Evolutionary conservation across 108 stramenopile species (phyloP).

Genomic region (Pelagomonas calceolata): DNA sequence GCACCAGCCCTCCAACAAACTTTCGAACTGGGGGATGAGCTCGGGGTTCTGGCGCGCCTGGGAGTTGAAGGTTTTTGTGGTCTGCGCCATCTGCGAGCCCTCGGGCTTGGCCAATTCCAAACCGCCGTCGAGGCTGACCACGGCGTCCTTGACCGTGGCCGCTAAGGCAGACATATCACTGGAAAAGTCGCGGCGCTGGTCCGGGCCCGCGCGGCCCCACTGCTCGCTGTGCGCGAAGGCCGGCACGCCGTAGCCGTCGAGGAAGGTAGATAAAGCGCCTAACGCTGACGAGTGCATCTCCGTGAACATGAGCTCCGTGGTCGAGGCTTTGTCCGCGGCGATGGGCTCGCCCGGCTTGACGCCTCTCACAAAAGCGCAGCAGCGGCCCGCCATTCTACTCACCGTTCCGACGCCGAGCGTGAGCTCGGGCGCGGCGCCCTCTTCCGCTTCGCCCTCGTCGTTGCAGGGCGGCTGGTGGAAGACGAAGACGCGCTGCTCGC

Average conservation of each 20-base stretch:
- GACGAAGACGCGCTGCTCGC: neutral
- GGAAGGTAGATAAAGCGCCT: constrained; percentile 49
- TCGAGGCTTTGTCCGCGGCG: constrained; percentile 32
- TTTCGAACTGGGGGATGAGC: constrained; percentile 51
- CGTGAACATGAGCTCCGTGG: constrained; percentile 52
- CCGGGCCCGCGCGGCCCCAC: constrained; percentile 64
- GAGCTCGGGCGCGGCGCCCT: constrained; percentile 28
- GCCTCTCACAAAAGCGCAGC: constrained; percentile 40
- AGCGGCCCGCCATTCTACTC: constrained; percentile 29
- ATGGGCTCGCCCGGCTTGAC: constrained; percentile 18
- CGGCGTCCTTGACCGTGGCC: constrained; percentile 49
- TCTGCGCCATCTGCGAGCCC: constrained; percentile 28
- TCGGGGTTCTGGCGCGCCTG: constrained; percentile 37
- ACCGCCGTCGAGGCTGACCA: constrained; percentile 55
- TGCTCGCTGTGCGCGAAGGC: constrained; percentile 47
- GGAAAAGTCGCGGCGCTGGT: constrained; percentile 44
- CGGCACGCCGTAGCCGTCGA: constrained; percentile 49
- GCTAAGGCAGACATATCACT: constrained; percentile 54
- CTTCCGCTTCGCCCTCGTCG: neutral
- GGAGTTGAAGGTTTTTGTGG: constrained; percentile 23
- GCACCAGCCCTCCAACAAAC: constrained; percentile 73
- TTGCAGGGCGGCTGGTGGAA: neutral
- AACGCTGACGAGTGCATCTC: constrained; percentile 55
- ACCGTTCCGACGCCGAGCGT: constrained; percentile 48
- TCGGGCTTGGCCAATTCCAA: constrained; percentile 49